A percentile compares a stretch with the other conserved stretches of the same genome.
Evolutionary conservation across 306 rosid species (phyloP).

Genomic region (Vigna trinervia): DNA sequence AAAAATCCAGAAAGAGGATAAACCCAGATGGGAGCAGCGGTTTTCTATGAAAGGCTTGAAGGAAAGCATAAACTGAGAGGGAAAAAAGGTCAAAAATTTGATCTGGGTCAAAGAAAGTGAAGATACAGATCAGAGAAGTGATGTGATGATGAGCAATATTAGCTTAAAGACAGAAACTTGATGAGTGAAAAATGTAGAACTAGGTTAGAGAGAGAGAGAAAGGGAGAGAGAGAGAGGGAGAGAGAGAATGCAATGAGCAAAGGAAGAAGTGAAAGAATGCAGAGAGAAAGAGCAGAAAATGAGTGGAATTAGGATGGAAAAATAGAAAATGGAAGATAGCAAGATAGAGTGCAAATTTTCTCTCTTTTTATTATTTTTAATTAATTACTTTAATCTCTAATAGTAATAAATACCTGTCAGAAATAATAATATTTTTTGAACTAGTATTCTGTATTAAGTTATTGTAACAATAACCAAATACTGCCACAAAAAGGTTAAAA

Average conservation of each 20-base stretch:
- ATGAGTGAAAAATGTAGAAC: conserved; percentile 43
- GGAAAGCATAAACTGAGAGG: conserved; percentile 44
- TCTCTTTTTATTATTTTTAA: background rate
- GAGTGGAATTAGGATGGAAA: background rate
- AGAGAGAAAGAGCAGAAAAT: background rate
- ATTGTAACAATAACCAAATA: background rate
- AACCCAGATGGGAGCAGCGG: conserved; percentile 44
- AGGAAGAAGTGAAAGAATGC: conserved; percentile 16
- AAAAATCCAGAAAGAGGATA: conserved; percentile 39
- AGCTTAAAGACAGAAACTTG: conserved; percentile 46
- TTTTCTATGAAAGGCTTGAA: conserved; percentile 34
- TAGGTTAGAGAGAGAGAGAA: conserved; percentile 41
- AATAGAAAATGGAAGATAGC: conserved; percentile 21
- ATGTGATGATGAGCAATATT: conserved; percentile 36
- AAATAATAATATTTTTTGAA: background rate
- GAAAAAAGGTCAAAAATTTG: conserved; percentile 29
- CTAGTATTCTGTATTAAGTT: background rate
- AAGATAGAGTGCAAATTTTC: background rate
- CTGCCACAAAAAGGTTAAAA: background rate
- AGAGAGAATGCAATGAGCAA: conserved; percentile 45
- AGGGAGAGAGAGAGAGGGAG: too few relatives aligned
- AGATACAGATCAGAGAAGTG: conserved; percentile 55
- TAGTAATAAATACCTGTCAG: background rate
- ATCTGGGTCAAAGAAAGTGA: conserved; percentile 47
- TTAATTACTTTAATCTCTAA: background rate